Percentiles rank a stretch among this genome's conserved stretches.
These are phyloP conservation scores for Globisporangium orthogonon DNA, from an alignment of 352 stramenopile species.

Conservation along the genomic window DNA sequence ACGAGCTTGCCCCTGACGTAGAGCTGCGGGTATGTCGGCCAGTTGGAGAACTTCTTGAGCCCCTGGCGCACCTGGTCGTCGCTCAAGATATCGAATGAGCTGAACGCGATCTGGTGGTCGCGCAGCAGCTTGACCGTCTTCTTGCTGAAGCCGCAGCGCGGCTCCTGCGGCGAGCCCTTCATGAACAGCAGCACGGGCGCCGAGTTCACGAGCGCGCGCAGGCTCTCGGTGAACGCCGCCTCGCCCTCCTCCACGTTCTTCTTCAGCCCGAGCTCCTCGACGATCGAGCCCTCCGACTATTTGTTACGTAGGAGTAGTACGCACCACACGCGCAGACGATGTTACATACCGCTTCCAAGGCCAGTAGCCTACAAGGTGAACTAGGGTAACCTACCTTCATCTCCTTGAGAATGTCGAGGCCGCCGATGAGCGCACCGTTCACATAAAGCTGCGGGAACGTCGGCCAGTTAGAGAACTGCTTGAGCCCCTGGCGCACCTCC, in stretches of 20 bases:
- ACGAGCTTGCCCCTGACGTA: slow-evolving; percentile 94
- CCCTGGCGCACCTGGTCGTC: slow-evolving; percentile 94
- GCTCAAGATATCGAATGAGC: slow-evolving; percentile 93
- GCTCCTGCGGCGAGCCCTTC: slow-evolving; percentile 89
- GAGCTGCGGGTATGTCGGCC: slow-evolving; percentile 96
- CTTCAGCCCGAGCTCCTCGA: slow-evolving; percentile 65
- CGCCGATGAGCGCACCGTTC: slow-evolving; percentile 94
- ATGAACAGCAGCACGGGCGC: slow-evolving; percentile 95
- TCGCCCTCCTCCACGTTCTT: slow-evolving; percentile 76
- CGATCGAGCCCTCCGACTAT: slow-evolving; percentile 57
- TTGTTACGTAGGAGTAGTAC: neutral
- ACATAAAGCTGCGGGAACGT: slow-evolving; percentile 99
- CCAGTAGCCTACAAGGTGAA: no score
- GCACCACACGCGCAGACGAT: neutral
- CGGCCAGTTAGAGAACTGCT: slow-evolving; percentile 96
- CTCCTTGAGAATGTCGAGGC: slow-evolving; percentile 97
- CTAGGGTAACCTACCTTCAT: slow-evolving; percentile 64
- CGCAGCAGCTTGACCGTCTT: slow-evolving; percentile 90
- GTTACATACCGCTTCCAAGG: no score
- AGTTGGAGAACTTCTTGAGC: slow-evolving; percentile 95
- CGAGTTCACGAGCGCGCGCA: slow-evolving; percentile 79
- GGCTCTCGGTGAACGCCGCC: slow-evolving; percentile 76
- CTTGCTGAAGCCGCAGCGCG: slow-evolving; percentile 93
- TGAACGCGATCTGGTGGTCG: slow-evolving; percentile 89
- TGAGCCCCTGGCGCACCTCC: slow-evolving; percentile 94